Evolutionary conservation across 2,329 filamentous ascomycete genomes (phyloP).

Genomic region (Gnomoniopsis smithogilvyi): DNA sequence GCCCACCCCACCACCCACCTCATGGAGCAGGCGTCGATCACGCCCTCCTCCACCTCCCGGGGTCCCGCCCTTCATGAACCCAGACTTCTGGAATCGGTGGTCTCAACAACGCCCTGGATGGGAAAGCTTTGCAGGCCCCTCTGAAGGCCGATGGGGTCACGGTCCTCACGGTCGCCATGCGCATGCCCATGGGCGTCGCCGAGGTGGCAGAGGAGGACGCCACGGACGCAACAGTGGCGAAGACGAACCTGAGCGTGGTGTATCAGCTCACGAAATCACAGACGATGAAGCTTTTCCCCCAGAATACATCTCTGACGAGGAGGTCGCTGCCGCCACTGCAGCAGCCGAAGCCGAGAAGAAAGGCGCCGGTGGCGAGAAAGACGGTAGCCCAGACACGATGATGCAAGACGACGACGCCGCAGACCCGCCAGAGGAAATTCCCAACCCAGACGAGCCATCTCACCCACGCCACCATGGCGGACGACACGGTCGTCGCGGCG

Average conservation of each 20-base stretch:
- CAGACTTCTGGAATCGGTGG: slow-evolving; percentile 16
- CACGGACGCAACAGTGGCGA: neutral
- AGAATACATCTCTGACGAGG: slow-evolving; percentile 17
- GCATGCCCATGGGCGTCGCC: neutral
- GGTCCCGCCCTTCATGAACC: slow-evolving; percentile 6
- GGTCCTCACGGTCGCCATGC: slow-evolving; percentile 5
- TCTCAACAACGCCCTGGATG: slow-evolving; percentile 9
- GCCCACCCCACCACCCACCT: neutral
- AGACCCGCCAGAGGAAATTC: slow-evolving; percentile 24
- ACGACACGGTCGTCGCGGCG: slow-evolving; percentile 16
- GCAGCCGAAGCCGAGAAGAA: slow-evolving; percentile 6
- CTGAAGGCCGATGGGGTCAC: neutral
- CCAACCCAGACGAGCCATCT: neutral
- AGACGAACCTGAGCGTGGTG: neutral
- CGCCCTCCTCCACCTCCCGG: slow-evolving; percentile 1
- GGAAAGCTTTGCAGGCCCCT: slow-evolving; percentile 6
- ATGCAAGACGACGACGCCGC: slow-evolving; percentile 30
- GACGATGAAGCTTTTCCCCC: slow-evolving; percentile 15
- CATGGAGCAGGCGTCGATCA: slow-evolving; percentile 14
- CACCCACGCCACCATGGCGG: neutral
- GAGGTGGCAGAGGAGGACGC: neutral
- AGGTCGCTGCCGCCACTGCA: slow-evolving; percentile 11
- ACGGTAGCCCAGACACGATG: slow-evolving; percentile 31
- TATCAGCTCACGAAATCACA: neutral
- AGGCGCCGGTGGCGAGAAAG: slow-evolving; percentile 18